A percentile compares a stretch with the other conserved stretches of the same genome.
Conservation (phyloP, 208 protist genomes). For the Leishmania tropica region DNA sequence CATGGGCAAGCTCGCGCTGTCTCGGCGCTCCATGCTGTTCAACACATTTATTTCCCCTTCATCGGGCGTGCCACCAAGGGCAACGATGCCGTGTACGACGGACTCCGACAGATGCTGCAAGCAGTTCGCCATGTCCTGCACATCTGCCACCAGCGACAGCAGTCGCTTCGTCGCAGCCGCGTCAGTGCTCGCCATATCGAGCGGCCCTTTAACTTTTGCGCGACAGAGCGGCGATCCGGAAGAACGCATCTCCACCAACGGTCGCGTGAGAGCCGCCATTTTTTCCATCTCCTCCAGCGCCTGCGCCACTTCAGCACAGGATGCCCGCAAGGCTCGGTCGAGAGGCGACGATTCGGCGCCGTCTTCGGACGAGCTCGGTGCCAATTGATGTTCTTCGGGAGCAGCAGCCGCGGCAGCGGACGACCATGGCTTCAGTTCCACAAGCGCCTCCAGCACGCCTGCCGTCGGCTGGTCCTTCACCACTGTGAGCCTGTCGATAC, state of each 20-base stretch:
- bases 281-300: constrained; percentile 21
- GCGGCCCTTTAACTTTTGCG: background rate
- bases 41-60: background rate
- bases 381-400: background rate
- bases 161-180: constrained; percentile 2
- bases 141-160: constrained; percentile 20
- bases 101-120: constrained; percentile 28
- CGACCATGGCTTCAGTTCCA: constrained; percentile 21
- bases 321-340: background rate
- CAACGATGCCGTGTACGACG: constrained; percentile 32
- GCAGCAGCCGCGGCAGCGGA: constrained; percentile 4
- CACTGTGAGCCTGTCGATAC: constrained; percentile 2
- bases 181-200: background rate
- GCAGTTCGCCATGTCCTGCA: constrained; percentile 30
- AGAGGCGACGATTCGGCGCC: background rate
- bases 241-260: constrained; percentile 16
- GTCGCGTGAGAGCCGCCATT: constrained; percentile 4
- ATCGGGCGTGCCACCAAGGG: constrained; percentile 17
- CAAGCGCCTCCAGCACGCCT: constrained; percentile 7
- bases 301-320: constrained; percentile 17
- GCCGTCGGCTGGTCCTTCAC: constrained; percentile 14
- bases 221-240: background rate
- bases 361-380: background rate
- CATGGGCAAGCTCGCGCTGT: constrained; percentile 6
- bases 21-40: background rate